Conservation (phyloP, 2,329 filamentous ascomycete genomes). For the Cladorrhinum sp. region DNA sequence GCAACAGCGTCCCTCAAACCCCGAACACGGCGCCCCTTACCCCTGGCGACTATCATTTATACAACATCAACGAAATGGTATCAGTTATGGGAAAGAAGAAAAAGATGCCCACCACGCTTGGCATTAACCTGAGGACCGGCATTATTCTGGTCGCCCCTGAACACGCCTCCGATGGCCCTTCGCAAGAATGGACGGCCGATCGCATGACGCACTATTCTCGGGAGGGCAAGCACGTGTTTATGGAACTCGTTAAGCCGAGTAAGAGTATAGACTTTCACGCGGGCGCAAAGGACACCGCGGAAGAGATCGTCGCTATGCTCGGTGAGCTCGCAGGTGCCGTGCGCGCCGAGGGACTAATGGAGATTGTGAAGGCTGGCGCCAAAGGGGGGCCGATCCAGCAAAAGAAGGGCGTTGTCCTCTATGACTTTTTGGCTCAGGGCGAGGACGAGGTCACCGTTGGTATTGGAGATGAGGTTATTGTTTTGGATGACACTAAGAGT, state of each 20-base stretch:
- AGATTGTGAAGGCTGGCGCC: conserved; percentile 78
- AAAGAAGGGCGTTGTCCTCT: conserved; percentile 83
- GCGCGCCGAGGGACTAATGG: conserved; percentile 76
- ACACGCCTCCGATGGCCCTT: conserved; percentile 74
- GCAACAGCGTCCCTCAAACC: conserved; percentile 35
- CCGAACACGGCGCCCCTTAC: conserved; percentile 43
- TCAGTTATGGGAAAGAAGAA: conserved; percentile 96
- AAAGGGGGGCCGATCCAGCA: conserved; percentile 50
- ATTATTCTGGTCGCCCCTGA: conserved; percentile 89
- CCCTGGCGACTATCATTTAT: conserved; percentile 84
- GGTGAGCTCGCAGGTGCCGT: conserved; percentile 86
- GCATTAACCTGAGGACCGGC: conserved; percentile 86
- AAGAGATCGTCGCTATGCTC: conserved; percentile 84
- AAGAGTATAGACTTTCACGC: conserved; percentile 97
- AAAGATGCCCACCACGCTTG: conserved; percentile 96
- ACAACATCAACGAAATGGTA: conserved; percentile 96
- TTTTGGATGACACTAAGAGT: conserved; percentile 86
- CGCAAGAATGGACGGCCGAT: conserved; percentile 90
- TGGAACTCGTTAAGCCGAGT: conserved; percentile 87
- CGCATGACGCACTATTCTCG: conserved; percentile 97
- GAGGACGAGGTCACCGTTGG: conserved; percentile 94
- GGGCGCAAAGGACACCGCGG: conserved; percentile 92
- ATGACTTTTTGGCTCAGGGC: conserved; percentile 95
- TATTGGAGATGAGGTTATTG: conserved; percentile 82
- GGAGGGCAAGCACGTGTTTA: conserved; percentile 95